Base-by-base conservation (phyloP, 176 grass and related monocot genomes). In the Tillandsia leiboldiana region DNA sequence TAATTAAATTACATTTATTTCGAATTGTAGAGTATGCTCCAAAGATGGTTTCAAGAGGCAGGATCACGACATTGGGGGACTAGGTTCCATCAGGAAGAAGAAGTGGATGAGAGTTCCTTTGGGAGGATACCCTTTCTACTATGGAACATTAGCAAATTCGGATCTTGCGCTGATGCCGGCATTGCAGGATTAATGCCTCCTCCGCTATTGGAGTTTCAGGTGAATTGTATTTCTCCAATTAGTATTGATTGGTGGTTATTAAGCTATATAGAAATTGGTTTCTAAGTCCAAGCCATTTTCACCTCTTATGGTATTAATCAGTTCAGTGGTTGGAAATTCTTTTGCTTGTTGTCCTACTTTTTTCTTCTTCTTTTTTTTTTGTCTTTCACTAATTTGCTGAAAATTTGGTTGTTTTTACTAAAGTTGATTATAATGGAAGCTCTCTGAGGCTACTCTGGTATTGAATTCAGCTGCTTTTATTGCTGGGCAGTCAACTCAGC, bases 401-500 rank as follows among this genome's bases (percentile, higher is more conserved):
- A 59, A 54, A 2, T 14, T 6, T 70, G 15, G 18, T 62, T 11
- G 69, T 0, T 50, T 56, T 70, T 15, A 24, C 70, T 26, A 49
- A 65, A 72, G 10, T 47, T 72, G 75, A 26, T 29, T 73, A 51
- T 81, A 59, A 64, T 77, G 81, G 72, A 80, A 73, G 49, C 75
- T 84, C 74, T 74, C 88, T 91, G 88, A 91, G 81, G 75, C 64
- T 81, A 84, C 77, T 72, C 68, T 82, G 70, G 33, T 87, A 91
- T 91, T 91, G 88, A 87, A 87, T 91, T 91, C 88, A 88, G 85
- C 80, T 96, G 72, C 82, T 78, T 83, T 89, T 91, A 78, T 96
- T 96, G 77, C 70, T 89, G 85, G 79, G 68, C 92, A 91, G 93
- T 97, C 93, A 63, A 92, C 79, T 87, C 86, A 90, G 70, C 70